Evolutionary conservation across 148 eudicot genomes (phyloP).

Genomic region (Silene uniflora): DNA sequence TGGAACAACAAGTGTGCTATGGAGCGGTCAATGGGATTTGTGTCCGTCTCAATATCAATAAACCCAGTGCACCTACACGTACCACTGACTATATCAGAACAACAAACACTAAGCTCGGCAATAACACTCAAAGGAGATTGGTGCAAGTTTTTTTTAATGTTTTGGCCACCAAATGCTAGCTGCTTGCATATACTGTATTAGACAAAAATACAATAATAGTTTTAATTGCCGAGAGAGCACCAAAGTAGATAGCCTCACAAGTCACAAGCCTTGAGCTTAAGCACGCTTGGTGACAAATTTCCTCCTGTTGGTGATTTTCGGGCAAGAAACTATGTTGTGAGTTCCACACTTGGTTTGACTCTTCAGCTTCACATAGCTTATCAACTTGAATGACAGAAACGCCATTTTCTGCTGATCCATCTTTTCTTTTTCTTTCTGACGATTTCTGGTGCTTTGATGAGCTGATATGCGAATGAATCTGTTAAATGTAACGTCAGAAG

Average conservation of each 20-base stretch:
- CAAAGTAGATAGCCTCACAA: no score
- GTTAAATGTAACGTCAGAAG: slow-evolving; percentile 19
- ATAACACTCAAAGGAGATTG: not conserved
- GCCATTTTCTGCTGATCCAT: slow-evolving; percentile 25
- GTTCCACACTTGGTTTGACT: no score
- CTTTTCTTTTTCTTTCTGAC: slow-evolving; percentile 40
- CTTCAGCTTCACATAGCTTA: no score
- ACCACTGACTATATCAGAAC: slow-evolving; percentile 16
- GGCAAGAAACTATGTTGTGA: slow-evolving; percentile 30
- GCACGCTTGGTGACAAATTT: slow-evolving; percentile 28
- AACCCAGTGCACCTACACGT: slow-evolving; percentile 47
- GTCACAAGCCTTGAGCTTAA: slow-evolving; percentile 31
- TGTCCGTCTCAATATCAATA: slow-evolving; percentile 83
- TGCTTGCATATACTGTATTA: no score
- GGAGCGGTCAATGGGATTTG: slow-evolving; percentile 95
- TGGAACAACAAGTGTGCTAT: slow-evolving; percentile 89
- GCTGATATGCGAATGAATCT: slow-evolving; percentile 37
- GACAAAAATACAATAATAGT: no score
- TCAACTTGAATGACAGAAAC: slow-evolving; percentile 27
- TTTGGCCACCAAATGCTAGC: no score
- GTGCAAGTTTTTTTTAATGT: no score
- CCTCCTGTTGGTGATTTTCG: slow-evolving; percentile 32
- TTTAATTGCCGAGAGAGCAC: no score
- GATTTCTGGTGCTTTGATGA: slow-evolving; percentile 35
- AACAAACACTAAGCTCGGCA: not conserved